Evolutionary conservation across 129 eudicot genomes (phyloP), one percentile per base, ranked within the genome.

Genomic region (Rutidosis leptorrhynchoides): DNA sequence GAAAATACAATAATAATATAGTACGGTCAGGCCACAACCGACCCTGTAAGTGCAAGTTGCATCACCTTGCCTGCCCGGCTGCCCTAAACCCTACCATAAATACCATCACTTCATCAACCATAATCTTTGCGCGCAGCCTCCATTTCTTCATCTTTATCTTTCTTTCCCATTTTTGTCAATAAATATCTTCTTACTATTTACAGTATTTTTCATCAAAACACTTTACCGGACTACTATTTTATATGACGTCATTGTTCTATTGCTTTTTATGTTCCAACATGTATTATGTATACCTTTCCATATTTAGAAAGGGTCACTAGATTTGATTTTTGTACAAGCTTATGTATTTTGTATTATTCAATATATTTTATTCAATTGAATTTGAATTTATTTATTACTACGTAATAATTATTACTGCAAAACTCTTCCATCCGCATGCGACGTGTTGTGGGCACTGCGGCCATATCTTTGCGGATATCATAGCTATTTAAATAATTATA

Each of bases 391-490:
- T 70, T 16, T 46, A 19, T 35, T 7, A 25, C 2, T 10, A 10
- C 16, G 27, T 37, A 12, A 3, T 48, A 2, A 5, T n/a, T 24
- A 15, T 23, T 27, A 1, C 60, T 80, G 84, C 84, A 80, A 80
- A 79, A 72, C 62, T 58, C 84, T 80, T 80, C 84, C 84, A 80
- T 75, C 81, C 84, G 84, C 81, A 40, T 80, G 81, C 67, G 70
- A 80, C 84, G 65, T 46, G 65, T 42, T 9, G 75, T 80, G 84
- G 80, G 84, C 81, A 75, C 32, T 70, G 84, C 81, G 81, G 78
- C 84, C 84, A 80, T 75, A 71, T 71, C 23, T 52, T 75, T 75
- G 81, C 81, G 60, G 78, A 75, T 58, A 80, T 66, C 12, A 66
- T 75, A 17, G 32, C 64, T 7, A 24, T 70, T 65, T 70, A 57